Evolutionary conservation across 768 basidiomycete species (phyloP).

Genomic region (Tubosaeta sp.): DNA sequence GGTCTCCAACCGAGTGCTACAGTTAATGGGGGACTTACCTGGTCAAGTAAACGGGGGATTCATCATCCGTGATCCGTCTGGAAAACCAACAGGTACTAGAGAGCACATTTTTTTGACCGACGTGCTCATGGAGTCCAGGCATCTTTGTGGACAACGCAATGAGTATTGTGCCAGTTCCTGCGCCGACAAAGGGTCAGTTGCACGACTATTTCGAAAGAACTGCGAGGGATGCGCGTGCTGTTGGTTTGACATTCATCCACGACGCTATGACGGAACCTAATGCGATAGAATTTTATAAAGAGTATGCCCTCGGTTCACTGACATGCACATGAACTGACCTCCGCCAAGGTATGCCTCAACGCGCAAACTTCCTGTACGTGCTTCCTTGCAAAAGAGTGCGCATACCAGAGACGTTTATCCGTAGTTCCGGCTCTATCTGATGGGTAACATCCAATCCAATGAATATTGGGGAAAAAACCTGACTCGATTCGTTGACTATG

Average conservation of each 20-base stretch:
- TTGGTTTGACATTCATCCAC: slow-evolving; percentile 84
- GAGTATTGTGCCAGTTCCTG: slow-evolving; percentile 62
- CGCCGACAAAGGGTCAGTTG: slow-evolving; percentile 53
- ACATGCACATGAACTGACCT: not conserved
- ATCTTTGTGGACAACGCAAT: slow-evolving; percentile 89
- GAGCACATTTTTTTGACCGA: not conserved
- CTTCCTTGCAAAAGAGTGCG: not conserved
- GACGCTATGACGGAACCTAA: slow-evolving; percentile 61
- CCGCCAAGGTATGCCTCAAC: slow-evolving; percentile 60
- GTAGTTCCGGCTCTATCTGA: slow-evolving; percentile 58
- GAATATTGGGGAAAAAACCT: slow-evolving; percentile 66
- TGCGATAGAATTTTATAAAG: slow-evolving; percentile 59
- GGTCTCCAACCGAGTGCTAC: slow-evolving; percentile 75
- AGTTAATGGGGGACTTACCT: slow-evolving; percentile 59
- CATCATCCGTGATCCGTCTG: slow-evolving; percentile 60
- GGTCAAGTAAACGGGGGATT: slow-evolving; percentile 63
- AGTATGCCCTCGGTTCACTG: slow-evolving; percentile 36
- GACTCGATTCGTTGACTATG: slow-evolving; percentile 56
- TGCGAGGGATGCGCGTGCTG: slow-evolving; percentile 62
- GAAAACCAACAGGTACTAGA: slow-evolving; percentile 70
- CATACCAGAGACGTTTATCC: not conserved
- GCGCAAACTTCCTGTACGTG: slow-evolving; percentile 62
- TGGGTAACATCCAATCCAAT: slow-evolving; percentile 50
- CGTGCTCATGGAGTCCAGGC: slow-evolving; percentile 34
- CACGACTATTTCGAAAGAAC: slow-evolving; percentile 62